Evolutionary conservation across 2,329 filamentous ascomycete species (phyloP).

Genomic region (Zymoseptoria pseudotritici): DNA sequence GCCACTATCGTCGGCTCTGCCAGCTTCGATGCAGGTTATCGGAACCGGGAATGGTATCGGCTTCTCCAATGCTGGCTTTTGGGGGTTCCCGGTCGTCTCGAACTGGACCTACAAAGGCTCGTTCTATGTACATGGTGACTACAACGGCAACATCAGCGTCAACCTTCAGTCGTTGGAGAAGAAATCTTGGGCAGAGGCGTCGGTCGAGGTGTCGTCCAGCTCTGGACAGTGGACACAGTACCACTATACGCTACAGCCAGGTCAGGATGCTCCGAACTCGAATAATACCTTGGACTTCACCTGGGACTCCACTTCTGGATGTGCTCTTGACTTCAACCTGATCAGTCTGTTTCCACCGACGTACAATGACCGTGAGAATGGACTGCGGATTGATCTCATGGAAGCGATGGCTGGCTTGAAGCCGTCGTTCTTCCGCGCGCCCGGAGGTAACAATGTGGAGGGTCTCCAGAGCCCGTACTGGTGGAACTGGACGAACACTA

Average conservation of each 20-base stretch:
- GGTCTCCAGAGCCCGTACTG: constrained; percentile 31
- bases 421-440: constrained; percentile 51
- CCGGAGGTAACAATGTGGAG: constrained; percentile 53
- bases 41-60: constrained; percentile 26
- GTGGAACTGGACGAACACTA: constrained; percentile 45
- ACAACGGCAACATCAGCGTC: constrained; percentile 25
- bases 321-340: constrained; percentile 44
- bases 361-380: constrained; percentile 47
- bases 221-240: constrained; percentile 28
- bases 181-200: constrained; percentile 21
- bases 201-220: constrained; percentile 19
- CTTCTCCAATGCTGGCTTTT: constrained; percentile 38
- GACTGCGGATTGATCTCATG: constrained; percentile 44
- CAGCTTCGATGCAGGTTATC: constrained; percentile 42
- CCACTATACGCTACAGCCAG: constrained; percentile 24
- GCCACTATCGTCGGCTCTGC: constrained; percentile 48
- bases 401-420: constrained; percentile 30
- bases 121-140: constrained; percentile 29
- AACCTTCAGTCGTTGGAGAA: constrained; percentile 11
- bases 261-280: constrained; percentile 34
- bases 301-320: constrained; percentile 31
- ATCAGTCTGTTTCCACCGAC: constrained; percentile 49
- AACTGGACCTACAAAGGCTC: constrained; percentile 28
- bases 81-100: constrained; percentile 35
- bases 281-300: constrained; percentile 48